These are phyloP conservation scores for Fusarium goolgardi DNA, from an alignment of 2,329 filamentous ascomycete species.

Conservation along the genomic window DNA sequence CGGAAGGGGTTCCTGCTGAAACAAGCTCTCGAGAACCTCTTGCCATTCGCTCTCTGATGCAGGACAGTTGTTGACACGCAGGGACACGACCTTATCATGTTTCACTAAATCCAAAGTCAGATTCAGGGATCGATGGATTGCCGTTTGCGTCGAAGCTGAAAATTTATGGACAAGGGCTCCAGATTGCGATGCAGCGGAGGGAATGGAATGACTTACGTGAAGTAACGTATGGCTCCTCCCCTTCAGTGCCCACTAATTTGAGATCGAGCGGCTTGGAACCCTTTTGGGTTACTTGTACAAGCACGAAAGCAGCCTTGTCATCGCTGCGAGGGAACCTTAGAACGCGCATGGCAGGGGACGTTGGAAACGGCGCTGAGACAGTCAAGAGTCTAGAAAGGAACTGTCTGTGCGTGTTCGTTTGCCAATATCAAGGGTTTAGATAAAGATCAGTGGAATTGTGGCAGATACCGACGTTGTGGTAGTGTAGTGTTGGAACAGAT, in stretches of 20 bases:
- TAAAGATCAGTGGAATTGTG: constrained; percentile 29
- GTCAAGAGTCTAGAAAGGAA: constrained; percentile 11
- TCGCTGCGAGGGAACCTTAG: constrained; percentile 70
- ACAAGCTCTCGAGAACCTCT: constrained; percentile 65
- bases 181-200: constrained; percentile 30
- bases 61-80: constrained; percentile 66
- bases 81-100: constrained; percentile 64
- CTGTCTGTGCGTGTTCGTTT: neutral
- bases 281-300: constrained; percentile 68
- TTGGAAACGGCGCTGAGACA: constrained; percentile 21
- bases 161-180: constrained; percentile 32
- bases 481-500: constrained; percentile 26
- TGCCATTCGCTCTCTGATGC: constrained; percentile 75
- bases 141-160: constrained; percentile 36
- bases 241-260: constrained; percentile 76
- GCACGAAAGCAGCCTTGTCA: constrained; percentile 64
- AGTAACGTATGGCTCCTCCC: constrained; percentile 67
- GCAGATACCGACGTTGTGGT: constrained; percentile 28
- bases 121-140: constrained; percentile 32
- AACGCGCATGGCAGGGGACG: constrained; percentile 53
- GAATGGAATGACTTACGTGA: constrained; percentile 62
- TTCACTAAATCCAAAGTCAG: constrained; percentile 59
- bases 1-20: constrained; percentile 63
- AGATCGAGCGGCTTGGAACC: constrained; percentile 69
- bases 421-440: constrained; percentile 24